These are phyloP conservation scores for Paralagenidium karlingii DNA, from an alignment of 352 stramenopile species.

Conservation along the genomic window DNA sequence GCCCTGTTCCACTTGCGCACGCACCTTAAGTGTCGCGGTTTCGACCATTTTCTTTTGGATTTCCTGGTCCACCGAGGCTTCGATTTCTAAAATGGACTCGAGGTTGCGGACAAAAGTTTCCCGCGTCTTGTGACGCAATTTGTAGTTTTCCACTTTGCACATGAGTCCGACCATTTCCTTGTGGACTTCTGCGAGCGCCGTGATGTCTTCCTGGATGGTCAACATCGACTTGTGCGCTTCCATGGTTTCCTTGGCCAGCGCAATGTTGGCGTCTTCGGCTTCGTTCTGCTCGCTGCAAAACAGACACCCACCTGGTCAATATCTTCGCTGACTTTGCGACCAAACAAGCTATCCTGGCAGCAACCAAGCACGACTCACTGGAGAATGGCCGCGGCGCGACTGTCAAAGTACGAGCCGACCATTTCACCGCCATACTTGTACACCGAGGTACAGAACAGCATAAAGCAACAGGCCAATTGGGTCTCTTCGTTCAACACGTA, in stretches of 20 bases:
- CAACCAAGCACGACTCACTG: constrained; percentile 11
- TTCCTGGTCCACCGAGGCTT: constrained; percentile 69
- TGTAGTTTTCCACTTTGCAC: constrained; percentile 76
- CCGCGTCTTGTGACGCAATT: constrained; percentile 80
- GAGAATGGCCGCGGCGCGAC: constrained; percentile 58
- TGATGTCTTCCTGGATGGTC: constrained; percentile 79
- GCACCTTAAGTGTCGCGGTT: constrained; percentile 60
- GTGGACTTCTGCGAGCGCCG: constrained; percentile 57
- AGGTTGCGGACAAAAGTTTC: constrained; percentile 82
- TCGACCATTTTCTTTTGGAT: constrained; percentile 76
- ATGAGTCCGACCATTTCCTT: constrained; percentile 71
- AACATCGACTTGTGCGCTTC: constrained; percentile 72
- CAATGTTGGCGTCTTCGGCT: constrained; percentile 75
- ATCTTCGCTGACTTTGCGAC: neutral
- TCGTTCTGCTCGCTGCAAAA: constrained; percentile 62
- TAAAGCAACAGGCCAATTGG: constrained; percentile 73
- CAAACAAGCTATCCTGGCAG: neutral
- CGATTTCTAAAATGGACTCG: constrained; percentile 74
- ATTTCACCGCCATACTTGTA: constrained; percentile 80
- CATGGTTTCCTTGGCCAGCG: constrained; percentile 71
- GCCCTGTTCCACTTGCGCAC: constrained; percentile 52
- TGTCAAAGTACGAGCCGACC: constrained; percentile 80
- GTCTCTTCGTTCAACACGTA: constrained; percentile 82
- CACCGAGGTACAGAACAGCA: constrained; percentile 71
- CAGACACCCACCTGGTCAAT: neutral